Conservation (phyloP, 2,329 filamentous ascomycete genomes). For the Botrytis cinerea region DNA sequence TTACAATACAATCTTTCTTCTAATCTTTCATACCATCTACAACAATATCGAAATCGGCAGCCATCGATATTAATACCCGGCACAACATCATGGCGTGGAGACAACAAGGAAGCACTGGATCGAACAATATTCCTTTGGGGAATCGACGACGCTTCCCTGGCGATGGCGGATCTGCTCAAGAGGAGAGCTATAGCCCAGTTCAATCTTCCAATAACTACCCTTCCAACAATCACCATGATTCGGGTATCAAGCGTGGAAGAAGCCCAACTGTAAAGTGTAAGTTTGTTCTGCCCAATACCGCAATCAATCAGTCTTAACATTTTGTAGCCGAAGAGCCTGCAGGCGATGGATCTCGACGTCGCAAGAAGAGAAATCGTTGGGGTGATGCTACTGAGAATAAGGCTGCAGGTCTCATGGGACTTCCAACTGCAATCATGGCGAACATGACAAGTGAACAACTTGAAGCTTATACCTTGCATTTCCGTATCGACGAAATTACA, state of each 20-base stretch:
- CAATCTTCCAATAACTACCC: constrained; percentile 28
- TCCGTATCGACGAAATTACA: constrained; percentile 98
- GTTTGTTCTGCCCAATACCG: constrained; percentile 38
- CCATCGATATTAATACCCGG: not conserved
- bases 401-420: constrained; percentile 94
- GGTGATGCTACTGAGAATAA: constrained; percentile 98
- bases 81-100: constrained; percentile 62
- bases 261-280: constrained; percentile 76
- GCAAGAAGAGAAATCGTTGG: constrained; percentile 99
- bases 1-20: not conserved
- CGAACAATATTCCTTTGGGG: constrained; percentile 95
- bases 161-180: constrained; percentile 47
- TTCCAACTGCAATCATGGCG: constrained; percentile 93
- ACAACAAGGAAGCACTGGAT: constrained; percentile 87
- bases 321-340: constrained; percentile 38
- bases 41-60: not conserved
- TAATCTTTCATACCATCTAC: not conserved
- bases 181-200: constrained; percentile 37
- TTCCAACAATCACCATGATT: constrained; percentile 36
- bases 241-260: constrained; percentile 76
- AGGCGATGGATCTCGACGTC: constrained; percentile 75
- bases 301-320: constrained; percentile 27
- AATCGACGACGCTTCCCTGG: constrained; percentile 78
- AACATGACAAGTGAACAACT: constrained; percentile 99
- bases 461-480: constrained; percentile 92